Evolutionary conservation across 2,329 filamentous ascomycete species (phyloP).

Genomic region (Lecanicillium sp.): DNA sequence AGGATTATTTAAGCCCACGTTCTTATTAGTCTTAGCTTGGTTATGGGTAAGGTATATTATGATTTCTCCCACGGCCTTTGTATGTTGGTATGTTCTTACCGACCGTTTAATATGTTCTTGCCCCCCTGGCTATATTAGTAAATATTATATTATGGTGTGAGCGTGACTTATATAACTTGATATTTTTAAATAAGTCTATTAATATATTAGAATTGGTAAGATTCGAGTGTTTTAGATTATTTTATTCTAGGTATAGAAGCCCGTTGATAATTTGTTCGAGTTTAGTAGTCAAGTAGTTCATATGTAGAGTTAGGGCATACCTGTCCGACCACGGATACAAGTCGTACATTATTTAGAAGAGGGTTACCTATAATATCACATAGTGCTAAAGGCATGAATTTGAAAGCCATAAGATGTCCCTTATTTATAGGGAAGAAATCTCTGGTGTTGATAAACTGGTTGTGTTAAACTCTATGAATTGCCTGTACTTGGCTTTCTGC

Average conservation of each 20-base stretch:
- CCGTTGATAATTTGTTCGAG: slow-evolving; percentile 7
- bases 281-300: background rate
- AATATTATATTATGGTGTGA: background rate
- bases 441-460: background rate
- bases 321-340: slow-evolving; percentile 11
- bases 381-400: slow-evolving; percentile 13
- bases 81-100: background rate
- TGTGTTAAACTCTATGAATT: slow-evolving; percentile 5
- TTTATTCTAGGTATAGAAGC: slow-evolving; percentile 10
- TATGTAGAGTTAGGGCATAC: background rate
- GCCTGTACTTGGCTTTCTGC: background rate
- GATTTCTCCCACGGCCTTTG: background rate
- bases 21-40: background rate
- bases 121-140: slow-evolving; percentile 3
- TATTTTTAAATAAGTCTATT: slow-evolving; percentile 4
- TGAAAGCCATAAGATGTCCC: slow-evolving; percentile 1
- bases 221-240: slow-evolving; percentile 5
- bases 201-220: slow-evolving; percentile 11
- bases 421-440: background rate
- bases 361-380: slow-evolving; percentile 6
- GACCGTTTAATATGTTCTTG: slow-evolving; percentile 4
- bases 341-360: slow-evolving; percentile 5
- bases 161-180: slow-evolving; percentile 12
- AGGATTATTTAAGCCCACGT: background rate
- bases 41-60: background rate